Percentiles rank a stretch among this genome's conserved stretches.
Evolutionary conservation across 805 yeast genomes (phyloP).

Genomic region (Barnettozyma pratensis): DNA sequence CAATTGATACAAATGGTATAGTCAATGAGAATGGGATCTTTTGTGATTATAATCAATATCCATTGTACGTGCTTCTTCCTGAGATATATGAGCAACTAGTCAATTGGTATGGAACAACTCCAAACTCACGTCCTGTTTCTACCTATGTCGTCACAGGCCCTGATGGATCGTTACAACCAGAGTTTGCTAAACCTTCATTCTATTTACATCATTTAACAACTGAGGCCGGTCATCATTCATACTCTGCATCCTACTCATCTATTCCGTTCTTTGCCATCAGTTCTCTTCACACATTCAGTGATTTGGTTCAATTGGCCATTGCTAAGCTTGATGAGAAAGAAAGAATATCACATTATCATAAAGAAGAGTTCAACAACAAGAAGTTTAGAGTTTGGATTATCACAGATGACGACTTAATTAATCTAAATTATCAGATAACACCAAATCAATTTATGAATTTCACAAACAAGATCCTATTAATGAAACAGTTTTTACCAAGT

Average conservation of each 20-base stretch:
- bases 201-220: conserved; percentile 28
- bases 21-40: conserved; percentile 39
- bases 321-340: conserved; percentile 13
- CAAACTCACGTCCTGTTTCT: conserved; percentile 31
- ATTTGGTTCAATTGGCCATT: conserved; percentile 16
- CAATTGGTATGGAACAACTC: conserved; percentile 50
- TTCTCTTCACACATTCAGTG: conserved; percentile 22
- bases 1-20: conserved; percentile 40
- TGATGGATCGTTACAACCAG: conserved; percentile 26
- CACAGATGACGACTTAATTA: conserved; percentile 9
- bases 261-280: conserved; percentile 31
- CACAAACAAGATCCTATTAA: conserved; percentile 20
- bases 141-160: conserved; percentile 31
- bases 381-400: conserved; percentile 22
- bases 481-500: conserved; percentile 13
- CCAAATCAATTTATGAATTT: conserved; percentile 27
- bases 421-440: conserved; percentile 17
- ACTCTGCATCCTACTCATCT: conserved; percentile 16
- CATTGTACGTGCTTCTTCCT: conserved; percentile 36
- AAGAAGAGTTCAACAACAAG: conserved; percentile 3
- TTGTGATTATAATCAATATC: conserved; percentile 26
- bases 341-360: conserved; percentile 1
- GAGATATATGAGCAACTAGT: conserved; percentile 39
- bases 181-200: conserved; percentile 32
- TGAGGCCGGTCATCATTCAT: conserved; percentile 4